Percentiles rank a stretch among this genome's conserved stretches.
Conservation (phyloP, 805 yeast genomes). For the Candida hispaniensis region DNA sequence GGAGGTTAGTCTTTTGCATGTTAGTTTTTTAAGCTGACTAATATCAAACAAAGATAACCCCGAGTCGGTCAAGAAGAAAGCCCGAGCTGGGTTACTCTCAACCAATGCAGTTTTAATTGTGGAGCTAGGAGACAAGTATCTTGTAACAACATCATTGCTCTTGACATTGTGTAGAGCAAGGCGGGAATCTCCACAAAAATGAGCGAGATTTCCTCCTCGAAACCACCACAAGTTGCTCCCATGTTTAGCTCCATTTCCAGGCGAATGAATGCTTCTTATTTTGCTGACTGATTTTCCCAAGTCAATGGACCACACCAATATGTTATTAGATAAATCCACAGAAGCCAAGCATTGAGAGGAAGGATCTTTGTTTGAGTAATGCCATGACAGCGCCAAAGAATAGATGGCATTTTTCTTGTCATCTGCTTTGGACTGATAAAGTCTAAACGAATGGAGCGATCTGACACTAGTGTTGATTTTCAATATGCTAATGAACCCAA, state of each 20-base stretch:
- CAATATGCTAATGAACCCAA: slow-evolving; percentile 5
- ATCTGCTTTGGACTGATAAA: neutral
- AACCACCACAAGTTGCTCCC: slow-evolving; percentile 10
- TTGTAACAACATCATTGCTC: slow-evolving; percentile 1
- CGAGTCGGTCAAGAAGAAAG: no score
- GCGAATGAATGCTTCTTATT: slow-evolving; percentile 15
- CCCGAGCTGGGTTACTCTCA: no score
- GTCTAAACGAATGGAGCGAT: slow-evolving; percentile 6
- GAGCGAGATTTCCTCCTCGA: slow-evolving; percentile 7
- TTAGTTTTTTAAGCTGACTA: no score
- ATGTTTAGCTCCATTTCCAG: slow-evolving; percentile 1
- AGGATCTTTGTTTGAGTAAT: slow-evolving; percentile 12
- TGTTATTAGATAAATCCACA: slow-evolving; percentile 14
- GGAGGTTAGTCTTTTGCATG: no score
- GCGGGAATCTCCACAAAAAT: slow-evolving; percentile 6
- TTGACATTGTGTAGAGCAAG: slow-evolving; percentile 11
- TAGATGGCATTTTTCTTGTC: slow-evolving; percentile 2
- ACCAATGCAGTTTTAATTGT: no score
- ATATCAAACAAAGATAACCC: no score
- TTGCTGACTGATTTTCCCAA: slow-evolving; percentile 4
- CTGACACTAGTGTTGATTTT: slow-evolving; percentile 7
- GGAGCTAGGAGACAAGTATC: slow-evolving; percentile 1
- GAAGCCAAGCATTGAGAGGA: slow-evolving; percentile 13
- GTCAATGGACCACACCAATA: slow-evolving; percentile 16
- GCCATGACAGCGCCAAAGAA: slow-evolving; percentile 13